Conservation (phyloP, 345 rosid species). For the Toxicodendron radicans region DNA sequence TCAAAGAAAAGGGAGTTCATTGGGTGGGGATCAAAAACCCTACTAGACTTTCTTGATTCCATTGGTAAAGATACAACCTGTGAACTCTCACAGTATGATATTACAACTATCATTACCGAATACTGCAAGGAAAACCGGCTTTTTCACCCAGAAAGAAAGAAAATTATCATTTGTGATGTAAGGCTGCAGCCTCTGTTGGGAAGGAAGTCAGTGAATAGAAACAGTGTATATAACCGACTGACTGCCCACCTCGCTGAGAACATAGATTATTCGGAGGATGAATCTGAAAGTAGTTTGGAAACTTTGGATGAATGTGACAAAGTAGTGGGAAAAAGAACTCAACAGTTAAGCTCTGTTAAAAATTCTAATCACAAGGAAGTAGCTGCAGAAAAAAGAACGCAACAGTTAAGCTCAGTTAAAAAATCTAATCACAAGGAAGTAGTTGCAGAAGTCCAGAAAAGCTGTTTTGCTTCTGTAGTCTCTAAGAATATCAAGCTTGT, state of each 20-base stretch:
- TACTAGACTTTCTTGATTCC: conserved; percentile 41
- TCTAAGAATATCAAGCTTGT: conserved; percentile 47
- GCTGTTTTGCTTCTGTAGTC: conserved; percentile 43
- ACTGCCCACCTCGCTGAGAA: conserved; percentile 41
- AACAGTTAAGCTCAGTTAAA: not conserved
- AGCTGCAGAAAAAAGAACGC: conserved; percentile 24
- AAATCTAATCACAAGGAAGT: conserved; percentile 28
- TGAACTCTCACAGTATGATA: conserved; percentile 37
- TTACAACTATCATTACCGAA: conserved; percentile 25
- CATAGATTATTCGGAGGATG: conserved; percentile 31
- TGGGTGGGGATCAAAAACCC: conserved; percentile 57
- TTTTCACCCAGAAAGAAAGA: conserved; percentile 39
- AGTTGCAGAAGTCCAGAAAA: conserved; percentile 15
- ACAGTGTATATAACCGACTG: conserved; percentile 33
- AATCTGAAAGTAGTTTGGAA: conserved; percentile 13
- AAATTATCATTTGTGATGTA: conserved; percentile 46
- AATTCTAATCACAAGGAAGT: conserved; percentile 28
- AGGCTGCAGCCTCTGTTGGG: conserved; percentile 39
- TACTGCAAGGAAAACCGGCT: conserved; percentile 43
- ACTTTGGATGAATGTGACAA: conserved; percentile 8
- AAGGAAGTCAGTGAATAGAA: conserved; percentile 39
- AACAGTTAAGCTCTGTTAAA: not conserved
- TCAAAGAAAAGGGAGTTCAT: conserved; percentile 33
- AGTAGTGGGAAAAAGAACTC: conserved; percentile 19
- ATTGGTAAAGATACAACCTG: conserved; percentile 38